Base-by-base conservation (phyloP, 2,329 filamentous ascomycete species). In the Endoconidiophora polonica region DNA sequence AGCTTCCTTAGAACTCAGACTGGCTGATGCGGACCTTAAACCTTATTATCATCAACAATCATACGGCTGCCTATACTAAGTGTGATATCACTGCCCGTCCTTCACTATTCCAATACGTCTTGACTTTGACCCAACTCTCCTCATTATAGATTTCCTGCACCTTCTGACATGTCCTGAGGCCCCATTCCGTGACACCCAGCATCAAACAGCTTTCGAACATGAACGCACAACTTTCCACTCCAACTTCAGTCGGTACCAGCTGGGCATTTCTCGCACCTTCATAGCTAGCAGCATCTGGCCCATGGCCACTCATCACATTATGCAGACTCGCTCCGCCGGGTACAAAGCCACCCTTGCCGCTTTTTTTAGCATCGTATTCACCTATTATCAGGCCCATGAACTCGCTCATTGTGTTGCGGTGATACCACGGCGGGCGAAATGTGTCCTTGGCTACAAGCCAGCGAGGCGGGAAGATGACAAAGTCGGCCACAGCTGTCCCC, bases 41-140 rank as follows among this genome's bases (percentile, higher is more conserved):
- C 16, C 16, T 18, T 18, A 18, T 18, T 18, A 33, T 33, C 29
- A 33, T 12, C 4, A 33, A 7, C 2, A 12, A 33, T 33, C 29
- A 33, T 33, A 33, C 29, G 2, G 9, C 12, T 33, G 26, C 29
- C 2, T 33, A 33, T 12, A 46, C 33, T 14, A 46, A 22, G 29
- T 50, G 16, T 22, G 42, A 45, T 22, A 16, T 40, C 7, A 42
- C 39, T 38, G 36, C 5, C 48, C 58, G 29, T 33, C 9, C 29
- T 33, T 33, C 29, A 33, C 58, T 59, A 59, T 65, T 64, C 70
- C 80, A 83, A 59, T 82, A 75, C 41, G 77, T 71, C 63, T 76
- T 74, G 48, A 84, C 65, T 0, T 73, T 73, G 24, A 71, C 78
- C 86, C 86, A 94, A 61, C 83, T 88, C 68, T 93, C 83, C 52